Base-by-base conservation (phyloP, 2,329 filamentous ascomycete genomes). In the Dichotomopilus funicola region DNA sequence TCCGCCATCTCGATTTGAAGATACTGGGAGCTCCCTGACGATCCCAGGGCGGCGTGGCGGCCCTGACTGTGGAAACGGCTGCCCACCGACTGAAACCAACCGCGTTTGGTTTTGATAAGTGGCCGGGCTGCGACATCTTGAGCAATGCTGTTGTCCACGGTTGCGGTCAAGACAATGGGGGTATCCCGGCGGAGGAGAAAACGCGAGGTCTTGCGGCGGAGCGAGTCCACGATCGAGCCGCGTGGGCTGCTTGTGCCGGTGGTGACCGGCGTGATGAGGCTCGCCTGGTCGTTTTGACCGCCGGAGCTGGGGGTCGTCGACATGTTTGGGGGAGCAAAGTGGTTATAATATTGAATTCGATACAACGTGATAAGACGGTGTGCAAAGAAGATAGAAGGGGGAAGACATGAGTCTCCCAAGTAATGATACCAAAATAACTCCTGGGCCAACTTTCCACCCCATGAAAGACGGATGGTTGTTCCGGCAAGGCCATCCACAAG, bases 121-220 rank as follows among this genome's bases (percentile, higher is more conserved):
- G 50, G 42, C 2, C 12, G 6, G 3, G 35, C 27, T 6, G 36
- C 50, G 34, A 49, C 9, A 27, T 37, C 12, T 19, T 42, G 35
- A 37, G 46, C 6, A 13, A 4, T 27, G 3, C 19, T 37, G 12
- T 50, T 47, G 35, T 50, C 46, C 0, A 36, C 6, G 1, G 33
- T 47, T 46, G 42, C 2, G 42, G 7, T 34, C 27, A 7, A 19
- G 49, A 12, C n/a, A 38, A 11, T 11, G 36, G 7, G 13, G 41
- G 36, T 11, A 34, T 3, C 38, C 10, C 41, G 40, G 34, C 44
- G 48, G 27, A 43, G n/a, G 12, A 59, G 42, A 42, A 59, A 27
- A 13, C 38, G 36, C 9, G 56, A 59, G 1, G 56, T 51, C 41
- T 13, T 59, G 41, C 38, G 41, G 33, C 53, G 56, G 27, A 59